Percentiles rank a stretch among this genome's conserved stretches.
phyloP scores from a whole-genome alignment of 441 rosid species.

The Macaranga tanarius region DNA sequence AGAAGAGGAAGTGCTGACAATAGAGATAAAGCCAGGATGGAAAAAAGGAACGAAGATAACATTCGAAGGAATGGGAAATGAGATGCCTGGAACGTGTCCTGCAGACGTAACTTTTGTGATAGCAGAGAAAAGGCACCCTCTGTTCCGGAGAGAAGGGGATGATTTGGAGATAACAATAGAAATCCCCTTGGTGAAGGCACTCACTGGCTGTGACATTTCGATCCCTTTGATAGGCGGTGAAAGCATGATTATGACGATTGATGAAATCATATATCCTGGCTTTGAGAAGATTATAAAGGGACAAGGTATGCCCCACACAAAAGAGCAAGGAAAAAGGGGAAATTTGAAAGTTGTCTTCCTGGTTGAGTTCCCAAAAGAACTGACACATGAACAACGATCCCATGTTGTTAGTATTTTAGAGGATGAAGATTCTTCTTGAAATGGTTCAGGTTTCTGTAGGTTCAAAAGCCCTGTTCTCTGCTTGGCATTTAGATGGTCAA shows the following conservation, averaged over 20 bases:
- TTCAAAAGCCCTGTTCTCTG: neutral
- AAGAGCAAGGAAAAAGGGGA: conserved; percentile 59
- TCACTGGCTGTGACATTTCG: conserved; percentile 56
- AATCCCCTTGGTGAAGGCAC: conserved; percentile 65
- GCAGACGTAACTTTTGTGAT: conserved; percentile 65
- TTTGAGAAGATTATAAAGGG: conserved; percentile 43
- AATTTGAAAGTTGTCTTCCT: conserved; percentile 52
- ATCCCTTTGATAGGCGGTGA: conserved; percentile 64
- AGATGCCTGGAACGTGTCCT: conserved; percentile 53
- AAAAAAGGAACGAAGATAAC: conserved; percentile 72
- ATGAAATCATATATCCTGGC: conserved; percentile 60
- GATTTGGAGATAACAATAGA: conserved; percentile 56
- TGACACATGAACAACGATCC: conserved; percentile 48
- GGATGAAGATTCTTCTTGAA: conserved; percentile 34
- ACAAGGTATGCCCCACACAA: conserved; percentile 66
- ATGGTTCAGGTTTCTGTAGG: neutral
- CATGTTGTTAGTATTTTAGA: conserved; percentile 44
- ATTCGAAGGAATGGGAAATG: conserved; percentile 75
- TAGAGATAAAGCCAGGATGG: conserved; percentile 88
- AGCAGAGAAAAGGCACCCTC: conserved; percentile 50
- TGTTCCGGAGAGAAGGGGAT: conserved; percentile 62
- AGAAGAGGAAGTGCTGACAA: conserved; percentile 60
- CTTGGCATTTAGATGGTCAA: neutral
- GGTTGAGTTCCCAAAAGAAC: conserved; percentile 54
- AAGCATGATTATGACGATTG: conserved; percentile 33